These are phyloP conservation scores for Diaporthe aspalathi DNA, from an alignment of 2,329 filamentous ascomycete species.

Conservation along the genomic window DNA sequence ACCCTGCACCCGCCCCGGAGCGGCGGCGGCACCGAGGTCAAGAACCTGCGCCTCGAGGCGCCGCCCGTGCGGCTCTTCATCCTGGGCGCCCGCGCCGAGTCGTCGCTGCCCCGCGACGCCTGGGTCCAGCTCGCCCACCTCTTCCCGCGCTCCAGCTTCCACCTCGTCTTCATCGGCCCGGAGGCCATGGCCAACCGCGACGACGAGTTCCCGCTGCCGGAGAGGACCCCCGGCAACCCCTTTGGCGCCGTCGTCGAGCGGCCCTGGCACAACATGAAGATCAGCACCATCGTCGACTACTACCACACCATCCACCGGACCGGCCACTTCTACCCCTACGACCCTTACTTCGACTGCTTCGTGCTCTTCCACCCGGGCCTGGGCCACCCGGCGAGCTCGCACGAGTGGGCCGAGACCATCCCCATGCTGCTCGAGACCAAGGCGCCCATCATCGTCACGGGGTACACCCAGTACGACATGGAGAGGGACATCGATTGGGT, in stretches of 20 bases:
- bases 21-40: conserved; percentile 79
- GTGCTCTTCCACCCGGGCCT: conserved; percentile 97
- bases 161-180: conserved; percentile 93
- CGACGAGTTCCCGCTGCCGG: conserved; percentile 89
- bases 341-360: conserved; percentile 98
- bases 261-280: conserved; percentile 90
- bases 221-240: conserved; percentile 85
- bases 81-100: conserved; percentile 95
- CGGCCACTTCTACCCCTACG: conserved; percentile 90
- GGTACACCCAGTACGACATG: conserved; percentile 97
- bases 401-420: conserved; percentile 93
- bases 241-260: conserved; percentile 95
- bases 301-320: conserved; percentile 96
- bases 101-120: conserved; percentile 90
- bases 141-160: conserved; percentile 91
- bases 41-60: conserved; percentile 83
- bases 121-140: conserved; percentile 96
- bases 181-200: conserved; percentile 97
- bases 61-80: conserved; percentile 94
- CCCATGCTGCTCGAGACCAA: conserved; percentile 95
- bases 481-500: conserved; percentile 93
- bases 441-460: conserved; percentile 91
- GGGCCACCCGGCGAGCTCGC: conserved; percentile 90
- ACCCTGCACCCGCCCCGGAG: conserved; percentile 88
- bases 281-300: conserved; percentile 97